Base-by-base conservation (phyloP, 352 stramenopile genomes). In the Lagenidium giganteum region DNA sequence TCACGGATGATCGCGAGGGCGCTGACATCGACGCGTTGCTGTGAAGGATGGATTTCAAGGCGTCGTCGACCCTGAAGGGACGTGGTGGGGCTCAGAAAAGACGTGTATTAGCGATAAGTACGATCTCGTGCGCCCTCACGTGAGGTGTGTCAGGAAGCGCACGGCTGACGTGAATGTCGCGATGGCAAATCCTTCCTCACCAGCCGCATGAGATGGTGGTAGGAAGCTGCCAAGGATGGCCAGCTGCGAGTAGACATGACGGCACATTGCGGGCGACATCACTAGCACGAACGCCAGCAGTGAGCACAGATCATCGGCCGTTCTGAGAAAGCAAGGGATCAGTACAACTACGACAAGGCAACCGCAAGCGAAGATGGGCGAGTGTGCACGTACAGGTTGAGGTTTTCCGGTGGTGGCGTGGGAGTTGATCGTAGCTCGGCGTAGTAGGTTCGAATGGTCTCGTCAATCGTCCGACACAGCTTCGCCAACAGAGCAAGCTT, bases 281-380 rank as follows among this genome's bases (percentile, higher is more conserved):
- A 64, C 64, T 9, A 87, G 45, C 18, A 83, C 33, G 37, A 89
- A 87, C 31, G 63, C 64, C 8, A 89, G 57, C 37, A 87, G 36
- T 9, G 64, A 45, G 1, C 54, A 59, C 30, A 87, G 39, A 24
- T 84, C 70, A 7, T 75, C 62, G 0, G 75, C 63, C 12, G 66
- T 63, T 26, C 67, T 79, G 24, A 5, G 37, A 14, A 20, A 35
- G 11, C 8, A 13, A 34, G 9, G 25, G 5, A 25, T 36, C n/a
- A 46, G 23, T 38, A 3, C 13, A 35, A 16, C 6, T 8, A 3
- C 35, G 14, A 28, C 35, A 27, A 21, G 42, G n/a, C 29, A 27
- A 23, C 8, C 27, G 31, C 3, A 29, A 8, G 47, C 12, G n/a
- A 18, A 43, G 8, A 43, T 13, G 5, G 25, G 5, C 31, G 27